Base-by-base conservation (phyloP, 306 rosid species). In the Inga oerstediana region DNA sequence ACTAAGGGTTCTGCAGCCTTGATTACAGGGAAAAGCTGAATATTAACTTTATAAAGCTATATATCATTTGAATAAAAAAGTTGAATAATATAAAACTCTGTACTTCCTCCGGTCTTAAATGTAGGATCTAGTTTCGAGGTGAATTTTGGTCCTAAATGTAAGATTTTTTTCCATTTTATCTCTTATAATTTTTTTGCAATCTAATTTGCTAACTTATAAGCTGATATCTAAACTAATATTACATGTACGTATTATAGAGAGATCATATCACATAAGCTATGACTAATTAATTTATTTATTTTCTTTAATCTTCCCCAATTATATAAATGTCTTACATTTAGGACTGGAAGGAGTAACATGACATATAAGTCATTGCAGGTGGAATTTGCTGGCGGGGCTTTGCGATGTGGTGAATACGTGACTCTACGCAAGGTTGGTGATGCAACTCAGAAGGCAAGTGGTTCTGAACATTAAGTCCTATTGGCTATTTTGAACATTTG, bases 381-480 rank as follows among this genome's bases (percentile, higher is more conserved):
- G 77, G 99, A 97, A 82, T 92, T 94, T 85, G 89, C 95, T 16
- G 89, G 90, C 10, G 97, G 97, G 65, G 99, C 97, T 74, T 71
- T 97, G 86, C 91, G 98, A n/a, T 94, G 98, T 17, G 98, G 98
- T 59, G 98, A 97, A 83, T 89, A 89, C 41, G 97, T 97, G 83
- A 97, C 99, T 35, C 44, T 94, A 48, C 94, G 97, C 74, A 94
- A 97, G 88, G 92, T 94, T 79, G 97, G 98, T 74, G 99, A 94
- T 83, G 90, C 97, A 74, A 88, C 83, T 85, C 98, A 92, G 74
- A 97, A 97, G 97, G 99, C 86, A 73, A 87, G 88, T 78, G n/a
- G 75, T 72, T 84, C 69, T 59, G 46, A 82, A 48, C 76, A 70
- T 75, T 9, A 67, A 74, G 49, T 83, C 75, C 45, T 51, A 58